Evolutionary conservation across 192 early-diverging fungal genomes (phyloP), one percentile per base, ranked within the genome.

Genomic region (Backusella parvicylindrica): DNA sequence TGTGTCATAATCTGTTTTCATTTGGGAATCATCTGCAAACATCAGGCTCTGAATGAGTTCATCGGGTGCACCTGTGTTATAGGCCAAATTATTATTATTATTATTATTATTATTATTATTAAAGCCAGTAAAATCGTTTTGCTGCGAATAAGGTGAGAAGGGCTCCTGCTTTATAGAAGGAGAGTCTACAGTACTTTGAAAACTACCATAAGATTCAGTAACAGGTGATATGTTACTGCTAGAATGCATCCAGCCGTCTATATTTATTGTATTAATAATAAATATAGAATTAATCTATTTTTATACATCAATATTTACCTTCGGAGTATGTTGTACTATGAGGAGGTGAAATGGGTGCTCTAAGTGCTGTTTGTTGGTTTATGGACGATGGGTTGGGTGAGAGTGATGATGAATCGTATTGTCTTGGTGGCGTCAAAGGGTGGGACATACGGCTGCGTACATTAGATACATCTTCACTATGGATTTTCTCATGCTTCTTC

Each of bases 401-500:
- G 26, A 64, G 35, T 5, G 40, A 28, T 28, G 71, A 37, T 30
- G 40, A 1, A 64, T 73, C 72, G 1, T 26, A 64, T 31, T 73
- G 72, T 64, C 72, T 64, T 40, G 72, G 72, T 32, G 72, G 72
- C 6, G 72, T 73, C 35, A 71, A 36, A 6, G 70, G 70, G 3
- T 73, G 72, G 16, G 56, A 53, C 30, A 26, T 38, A 2, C 56
- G 6, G 5, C 30, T 35, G 63, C n/a, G 53, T 68, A n/a, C n/a
- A 37, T 11, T 30, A 1, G 40, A 16, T 40, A 16, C 81, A 71
- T 77, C 53, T 72, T 92, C 85, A 18, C 82, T 74, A 77, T 96
- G 95, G 7, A 88, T 95, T 77, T 89, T 90, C 74, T 94, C 93
- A 82, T 97, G 96, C 79, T 97, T 97, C 81, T 93, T 95, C 78